Base-by-base conservation (phyloP, 768 basidiomycete genomes). In the Lactifluus volemus region DNA sequence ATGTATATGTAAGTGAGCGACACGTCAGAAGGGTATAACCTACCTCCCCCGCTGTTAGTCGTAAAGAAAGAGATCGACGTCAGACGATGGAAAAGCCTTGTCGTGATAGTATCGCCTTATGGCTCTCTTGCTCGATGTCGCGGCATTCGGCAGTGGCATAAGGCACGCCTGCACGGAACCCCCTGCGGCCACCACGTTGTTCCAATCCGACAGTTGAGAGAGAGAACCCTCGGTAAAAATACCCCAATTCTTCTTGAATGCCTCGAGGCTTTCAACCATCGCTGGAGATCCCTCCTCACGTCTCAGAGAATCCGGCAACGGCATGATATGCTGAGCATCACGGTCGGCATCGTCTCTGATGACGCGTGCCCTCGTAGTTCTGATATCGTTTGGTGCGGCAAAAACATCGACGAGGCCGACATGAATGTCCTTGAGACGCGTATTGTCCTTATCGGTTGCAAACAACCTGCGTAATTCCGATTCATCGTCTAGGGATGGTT, bases 401-500 rank as follows among this genome's bases (percentile, higher is more conserved):
- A 84, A 85, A 2, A 84, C 74, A 58, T 84, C 81, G 63, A 84
- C 79, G 17, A 85, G 80, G 4, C 84, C 83, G 49, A 84, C 81
- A 60, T 79, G 68, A 3, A 78, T 78, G 63, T 82, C 74, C 15
- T 68, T 61, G 32, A 84, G 74, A 30, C 79, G 76, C 10, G 69
- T 19, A 58, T 81, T 77, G 49, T 63, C 61, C 68, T 75, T 78
- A 64, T 84, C 81, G 2, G 77, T 79, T 9, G 83, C 83, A 60
- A 81, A 85, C 21, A 83, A 71, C 58, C 75, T 77, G 63, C 84
- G 77, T 49, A 86, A 70, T 48, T 79, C 75, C 1, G 78, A 74
- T 70, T 86, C 84, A 52, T 83, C 78, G 10, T 81, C 79, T 53
- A 86, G 72, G 34, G 81, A 81, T 15, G 81, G 81, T 53, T 79